Conservation (phyloP, 352 stramenopile genomes). For the Globisporangium nunn region DNA sequence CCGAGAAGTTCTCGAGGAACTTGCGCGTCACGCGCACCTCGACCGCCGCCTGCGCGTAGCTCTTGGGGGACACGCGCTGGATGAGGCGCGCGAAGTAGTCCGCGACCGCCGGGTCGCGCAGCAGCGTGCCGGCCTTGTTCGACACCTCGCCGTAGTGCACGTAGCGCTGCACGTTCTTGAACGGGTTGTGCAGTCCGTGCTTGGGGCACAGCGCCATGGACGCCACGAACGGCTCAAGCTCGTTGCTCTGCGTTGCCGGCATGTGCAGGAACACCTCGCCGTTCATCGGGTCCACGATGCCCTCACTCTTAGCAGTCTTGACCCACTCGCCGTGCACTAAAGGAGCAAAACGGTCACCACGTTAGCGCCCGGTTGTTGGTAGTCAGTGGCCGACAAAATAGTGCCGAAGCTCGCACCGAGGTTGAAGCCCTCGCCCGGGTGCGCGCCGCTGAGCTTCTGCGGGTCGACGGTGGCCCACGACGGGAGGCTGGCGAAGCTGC, state of each 20-base stretch:
- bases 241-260: slow-evolving; percentile 85
- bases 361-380: neutral
- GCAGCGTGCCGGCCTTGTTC: slow-evolving; percentile 72
- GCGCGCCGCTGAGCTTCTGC: slow-evolving; percentile 55
- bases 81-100: slow-evolving; percentile 96
- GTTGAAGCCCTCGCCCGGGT: slow-evolving; percentile 86
- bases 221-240: slow-evolving; percentile 91
- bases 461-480: slow-evolving; percentile 93
- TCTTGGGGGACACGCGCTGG: slow-evolving; percentile 96
- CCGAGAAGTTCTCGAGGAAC: slow-evolving; percentile 97
- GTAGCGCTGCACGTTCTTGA: slow-evolving; percentile 97
- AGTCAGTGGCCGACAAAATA: neutral
- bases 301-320: slow-evolving; percentile 54
- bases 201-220: slow-evolving; percentile 92
- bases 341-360: neutral
- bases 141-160: slow-evolving; percentile 74
- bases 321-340: slow-evolving; percentile 89
- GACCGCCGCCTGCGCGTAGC: slow-evolving; percentile 90
- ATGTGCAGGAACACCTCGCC: slow-evolving; percentile 92
- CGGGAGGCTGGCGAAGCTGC: slow-evolving; percentile 55
- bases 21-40: slow-evolving; percentile 92
- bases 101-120: slow-evolving; percentile 86
- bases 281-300: slow-evolving; percentile 93
- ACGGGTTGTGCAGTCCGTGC: slow-evolving; percentile 96
- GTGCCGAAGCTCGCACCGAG: slow-evolving; percentile 34